phyloP scores from a whole-genome alignment of 495 filamentous ascomycete species.

The Tuber melanosporum region DNA sequence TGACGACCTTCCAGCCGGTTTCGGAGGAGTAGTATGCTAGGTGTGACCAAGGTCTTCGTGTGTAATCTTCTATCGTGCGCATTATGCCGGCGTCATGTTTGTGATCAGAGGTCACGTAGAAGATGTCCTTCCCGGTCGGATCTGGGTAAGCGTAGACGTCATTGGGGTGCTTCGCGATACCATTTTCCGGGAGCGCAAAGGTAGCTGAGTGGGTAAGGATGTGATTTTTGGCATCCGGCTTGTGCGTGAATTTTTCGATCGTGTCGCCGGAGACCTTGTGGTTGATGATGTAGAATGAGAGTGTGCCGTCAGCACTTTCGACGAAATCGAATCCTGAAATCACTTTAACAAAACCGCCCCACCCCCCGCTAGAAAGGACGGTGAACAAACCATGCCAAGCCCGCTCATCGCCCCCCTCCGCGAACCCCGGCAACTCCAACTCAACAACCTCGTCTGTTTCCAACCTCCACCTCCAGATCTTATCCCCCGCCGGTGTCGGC shows the following conservation, averaged over 20 bases:
- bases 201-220: conserved; percentile 8
- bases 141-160: conserved; percentile 34
- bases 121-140: conserved; percentile 16
- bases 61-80: conserved; percentile 14
- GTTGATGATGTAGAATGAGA: conserved; percentile 37
- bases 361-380: not conserved
- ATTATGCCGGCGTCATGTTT: conserved; percentile 4
- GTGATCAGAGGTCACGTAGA: conserved; percentile 37
- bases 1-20: conserved; percentile 24
- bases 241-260: conserved; percentile 38
- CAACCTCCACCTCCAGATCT: conserved; percentile 36
- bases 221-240: conserved; percentile 9
- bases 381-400: conserved; percentile 21
- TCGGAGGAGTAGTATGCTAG: conserved; percentile 23
- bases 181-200: conserved; percentile 8
- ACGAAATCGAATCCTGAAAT: conserved; percentile 27
- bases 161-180: conserved; percentile 21
- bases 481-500: conserved; percentile 18
- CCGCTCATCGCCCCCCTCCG: conserved; percentile 10
- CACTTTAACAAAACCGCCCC: not conserved
- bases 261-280: conserved; percentile 18
- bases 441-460: conserved; percentile 25
- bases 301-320: conserved; percentile 11
- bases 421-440: conserved; percentile 22
- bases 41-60: conserved; percentile 24